Conservation (phyloP, 148 eudicot genomes). For the Nyssa sinensis region DNA sequence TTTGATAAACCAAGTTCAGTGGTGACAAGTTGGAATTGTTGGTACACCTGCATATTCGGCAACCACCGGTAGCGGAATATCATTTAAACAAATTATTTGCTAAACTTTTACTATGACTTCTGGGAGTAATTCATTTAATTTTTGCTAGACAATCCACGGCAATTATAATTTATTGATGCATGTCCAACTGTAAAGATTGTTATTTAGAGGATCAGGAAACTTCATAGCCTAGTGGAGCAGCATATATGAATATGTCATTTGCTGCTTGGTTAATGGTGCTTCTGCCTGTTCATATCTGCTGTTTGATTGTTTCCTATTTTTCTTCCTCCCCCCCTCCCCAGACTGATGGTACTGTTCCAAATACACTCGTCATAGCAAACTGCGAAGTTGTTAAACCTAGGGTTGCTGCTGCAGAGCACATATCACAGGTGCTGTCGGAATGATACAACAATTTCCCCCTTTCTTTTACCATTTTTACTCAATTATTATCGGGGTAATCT, state of each 20-base stretch:
- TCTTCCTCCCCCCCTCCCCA: slow-evolving; percentile 22
- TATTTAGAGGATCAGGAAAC: not conserved
- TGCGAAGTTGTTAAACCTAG: slow-evolving; percentile 94
- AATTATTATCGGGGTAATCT: not conserved
- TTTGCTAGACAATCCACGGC: not conserved
- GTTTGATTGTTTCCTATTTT: not conserved
- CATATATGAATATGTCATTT: not conserved
- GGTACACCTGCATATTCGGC: not conserved
- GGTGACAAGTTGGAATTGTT: not conserved
- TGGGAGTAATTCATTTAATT: not conserved
- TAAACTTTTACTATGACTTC: not conserved
- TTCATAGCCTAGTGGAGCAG: not conserved
- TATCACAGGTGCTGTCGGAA: slow-evolving; percentile 63
- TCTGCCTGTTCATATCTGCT: not conserved
- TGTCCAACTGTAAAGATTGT: not conserved
- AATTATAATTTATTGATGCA: not conserved
- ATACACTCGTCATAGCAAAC: slow-evolving; percentile 90
- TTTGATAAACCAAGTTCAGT: not conserved
- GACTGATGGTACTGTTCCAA: slow-evolving; percentile 97
- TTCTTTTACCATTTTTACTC: not conserved
- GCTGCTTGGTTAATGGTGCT: not conserved
- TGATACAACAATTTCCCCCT: not conserved
- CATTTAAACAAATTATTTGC: not conserved
- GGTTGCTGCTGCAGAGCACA: slow-evolving; percentile 99
- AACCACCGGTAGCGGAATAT: not conserved